A percentile compares a stretch with the other conserved stretches of the same genome.
These are phyloP conservation scores for Pseudogymnoascus sp. DNA, from an alignment of 2,329 filamentous ascomycete species.

Conservation along the genomic window DNA sequence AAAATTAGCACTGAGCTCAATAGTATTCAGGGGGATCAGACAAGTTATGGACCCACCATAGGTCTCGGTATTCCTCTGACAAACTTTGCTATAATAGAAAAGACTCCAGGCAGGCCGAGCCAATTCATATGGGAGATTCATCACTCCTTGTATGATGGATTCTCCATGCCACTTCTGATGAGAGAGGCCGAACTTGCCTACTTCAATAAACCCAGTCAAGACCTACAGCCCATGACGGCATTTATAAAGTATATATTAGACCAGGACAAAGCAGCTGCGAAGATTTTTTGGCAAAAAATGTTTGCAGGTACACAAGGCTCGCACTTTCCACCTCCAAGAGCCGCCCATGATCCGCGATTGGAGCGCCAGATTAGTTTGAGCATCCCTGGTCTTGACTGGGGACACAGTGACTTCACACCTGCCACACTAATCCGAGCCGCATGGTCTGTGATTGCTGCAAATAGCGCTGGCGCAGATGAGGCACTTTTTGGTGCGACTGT, in stretches of 20 bases:
- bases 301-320: background rate
- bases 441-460: slow-evolving; percentile 30
- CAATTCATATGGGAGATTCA: slow-evolving; percentile 31
- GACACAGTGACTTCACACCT: slow-evolving; percentile 3
- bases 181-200: background rate
- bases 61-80: background rate
- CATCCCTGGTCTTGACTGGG: background rate
- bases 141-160: slow-evolving; percentile 54
- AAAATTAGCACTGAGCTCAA: background rate
- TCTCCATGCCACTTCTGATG: slow-evolving; percentile 37
- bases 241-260: slow-evolving; percentile 4
- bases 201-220: background rate
- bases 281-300: background rate
- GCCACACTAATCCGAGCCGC: slow-evolving; percentile 32
- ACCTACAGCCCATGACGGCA: background rate
- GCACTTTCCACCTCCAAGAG: background rate
- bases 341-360: background rate
- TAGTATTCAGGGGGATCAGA: background rate
- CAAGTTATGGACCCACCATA: background rate
- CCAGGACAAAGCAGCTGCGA: background rate
- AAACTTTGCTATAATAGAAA: background rate
- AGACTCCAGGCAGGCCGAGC: background rate
- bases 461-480: slow-evolving; percentile 29
- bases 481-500: slow-evolving; percentile 34
- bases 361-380: background rate